phyloP scores from a whole-genome alignment of 176 grass and related monocot genomes.

The Hyparrhenia diplandra region DNA sequence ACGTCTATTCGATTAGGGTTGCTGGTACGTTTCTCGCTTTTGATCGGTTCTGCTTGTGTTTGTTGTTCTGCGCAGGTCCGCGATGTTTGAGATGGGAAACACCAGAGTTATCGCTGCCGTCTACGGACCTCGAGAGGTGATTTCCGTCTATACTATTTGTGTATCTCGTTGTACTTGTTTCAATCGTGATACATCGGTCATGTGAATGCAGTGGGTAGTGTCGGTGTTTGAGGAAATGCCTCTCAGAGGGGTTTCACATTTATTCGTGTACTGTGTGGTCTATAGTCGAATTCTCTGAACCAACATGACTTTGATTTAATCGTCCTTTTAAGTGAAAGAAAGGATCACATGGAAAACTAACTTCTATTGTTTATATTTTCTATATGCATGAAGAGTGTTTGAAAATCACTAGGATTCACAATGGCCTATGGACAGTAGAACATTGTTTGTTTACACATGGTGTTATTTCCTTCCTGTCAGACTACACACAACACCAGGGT shows the following conservation, averaged over 20 bases:
- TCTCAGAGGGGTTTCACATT: neutral
- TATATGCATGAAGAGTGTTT: neutral
- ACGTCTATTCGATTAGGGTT: neutral
- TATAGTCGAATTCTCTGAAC: neutral
- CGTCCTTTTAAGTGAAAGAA: neutral
- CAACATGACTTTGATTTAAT: neutral
- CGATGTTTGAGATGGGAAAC: slow-evolving; percentile 96
- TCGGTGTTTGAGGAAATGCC: slow-evolving; percentile 34
- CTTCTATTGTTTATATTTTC: neutral
- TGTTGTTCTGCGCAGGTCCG: slow-evolving; percentile 49
- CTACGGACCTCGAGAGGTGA: slow-evolving; percentile 87
- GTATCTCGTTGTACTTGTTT: neutral
- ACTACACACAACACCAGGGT: neutral
- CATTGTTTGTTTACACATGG: neutral
- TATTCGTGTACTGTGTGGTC: neutral
- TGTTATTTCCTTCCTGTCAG: neutral
- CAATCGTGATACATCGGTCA: too few species aligned
- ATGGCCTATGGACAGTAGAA: neutral
- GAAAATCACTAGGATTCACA: neutral
- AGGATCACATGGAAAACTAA: neutral
- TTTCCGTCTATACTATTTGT: neutral
- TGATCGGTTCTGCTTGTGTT: neutral
- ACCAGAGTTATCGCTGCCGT: slow-evolving; percentile 85
- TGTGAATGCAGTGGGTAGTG: neutral
- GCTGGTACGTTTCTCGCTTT: neutral